Evolutionary conservation across 768 basidiomycete genomes (phyloP).

Genomic region (Rhizopogon sp.): DNA sequence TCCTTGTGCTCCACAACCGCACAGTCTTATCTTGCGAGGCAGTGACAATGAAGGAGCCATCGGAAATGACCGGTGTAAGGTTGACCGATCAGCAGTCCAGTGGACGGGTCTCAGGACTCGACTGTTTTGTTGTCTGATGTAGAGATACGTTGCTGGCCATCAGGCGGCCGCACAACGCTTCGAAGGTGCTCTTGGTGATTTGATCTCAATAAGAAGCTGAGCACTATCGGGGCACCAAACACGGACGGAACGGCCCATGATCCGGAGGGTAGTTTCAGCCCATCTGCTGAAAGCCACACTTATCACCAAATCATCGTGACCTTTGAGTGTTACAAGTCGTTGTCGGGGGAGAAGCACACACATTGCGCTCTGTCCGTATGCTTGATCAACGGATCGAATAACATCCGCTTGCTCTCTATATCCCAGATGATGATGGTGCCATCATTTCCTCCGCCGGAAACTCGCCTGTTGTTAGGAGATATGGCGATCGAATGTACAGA

Average conservation of each 20-base stretch:
- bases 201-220: not conserved
- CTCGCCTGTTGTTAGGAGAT: conserved; percentile 24
- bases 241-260: not conserved
- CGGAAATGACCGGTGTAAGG: conserved; percentile 25
- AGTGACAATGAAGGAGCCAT: conserved; percentile 24
- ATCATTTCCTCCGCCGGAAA: conserved; percentile 27
- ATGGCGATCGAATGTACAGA: conserved; percentile 14
- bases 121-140: conserved; percentile 11
- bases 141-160: conserved; percentile 2
- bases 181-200: conserved; percentile 13
- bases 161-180: conserved; percentile 22
- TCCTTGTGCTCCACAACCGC: conserved; percentile 56
- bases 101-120: conserved; percentile 9
- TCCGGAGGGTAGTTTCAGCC: conserved; percentile 66
- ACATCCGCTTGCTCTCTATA: conserved; percentile 14
- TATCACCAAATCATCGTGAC: not conserved
- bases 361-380: not conserved
- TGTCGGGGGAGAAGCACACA: not conserved
- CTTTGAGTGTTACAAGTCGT: not conserved
- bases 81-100: conserved; percentile 22
- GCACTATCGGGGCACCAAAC: conserved; percentile 7
- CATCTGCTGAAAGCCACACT: conserved; percentile 18
- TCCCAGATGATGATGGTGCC: conserved; percentile 27
- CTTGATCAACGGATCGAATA: conserved; percentile 13
- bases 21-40: conserved; percentile 80